phyloP scores from a whole-genome alignment of 1,284 basidiomycete species.

The Cutaneotrichosporon dermatis region DNA sequence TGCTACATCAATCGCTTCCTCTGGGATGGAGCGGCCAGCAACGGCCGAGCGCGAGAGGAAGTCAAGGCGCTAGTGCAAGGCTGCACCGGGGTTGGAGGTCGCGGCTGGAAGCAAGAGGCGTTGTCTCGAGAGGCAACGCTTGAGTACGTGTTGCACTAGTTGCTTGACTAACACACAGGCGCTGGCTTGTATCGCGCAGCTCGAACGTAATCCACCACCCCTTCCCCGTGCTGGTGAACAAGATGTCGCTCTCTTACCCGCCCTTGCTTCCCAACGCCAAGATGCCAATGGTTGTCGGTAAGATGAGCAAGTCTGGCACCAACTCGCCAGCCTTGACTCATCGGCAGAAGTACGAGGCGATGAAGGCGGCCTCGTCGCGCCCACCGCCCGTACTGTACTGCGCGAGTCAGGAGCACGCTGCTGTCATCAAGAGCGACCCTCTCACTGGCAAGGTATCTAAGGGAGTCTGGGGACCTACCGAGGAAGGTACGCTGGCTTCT shows the following conservation, averaged over 20 bases:
- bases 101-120: conserved; percentile 20
- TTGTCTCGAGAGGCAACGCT: conserved; percentile 41
- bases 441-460: conserved; percentile 44
- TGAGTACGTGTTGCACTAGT: conserved; percentile 28
- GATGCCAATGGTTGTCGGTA: conserved; percentile 28
- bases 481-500: conserved; percentile 30
- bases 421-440: conserved; percentile 42
- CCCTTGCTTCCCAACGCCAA: conserved; percentile 13
- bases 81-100: conserved; percentile 14
- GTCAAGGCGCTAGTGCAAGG: conserved; percentile 26
- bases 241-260: conserved; percentile 43
- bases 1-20: conserved; percentile 44
- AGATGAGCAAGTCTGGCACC: conserved; percentile 18
- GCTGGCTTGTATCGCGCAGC: conserved; percentile 38
- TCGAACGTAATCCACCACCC: conserved; percentile 35
- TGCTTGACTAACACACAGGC: conserved; percentile 20
- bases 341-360: conserved; percentile 41
- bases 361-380: conserved; percentile 36
- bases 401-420: conserved; percentile 36
- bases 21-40: conserved; percentile 23
- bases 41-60: conserved; percentile 19
- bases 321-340: conserved; percentile 28
- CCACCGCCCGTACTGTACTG: conserved; percentile 39
- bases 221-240: conserved; percentile 31
- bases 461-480: conserved; percentile 45